phyloP scores from a whole-genome alignment of 441 rosid species.

The Macaranga tanarius region DNA sequence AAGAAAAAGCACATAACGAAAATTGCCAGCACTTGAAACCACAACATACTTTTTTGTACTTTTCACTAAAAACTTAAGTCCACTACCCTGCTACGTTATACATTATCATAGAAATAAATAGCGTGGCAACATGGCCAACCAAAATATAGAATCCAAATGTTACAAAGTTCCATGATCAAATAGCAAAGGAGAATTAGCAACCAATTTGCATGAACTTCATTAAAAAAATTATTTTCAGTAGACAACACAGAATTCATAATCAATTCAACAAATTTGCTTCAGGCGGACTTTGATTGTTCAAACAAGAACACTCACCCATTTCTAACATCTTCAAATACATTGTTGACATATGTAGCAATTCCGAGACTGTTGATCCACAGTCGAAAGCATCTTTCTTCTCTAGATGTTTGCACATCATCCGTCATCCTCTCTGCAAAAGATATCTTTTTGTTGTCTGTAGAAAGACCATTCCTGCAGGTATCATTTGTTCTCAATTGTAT shows the following conservation, averaged over 20 bases:
- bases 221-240: not conserved
- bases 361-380: conserved; percentile 37
- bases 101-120: not conserved
- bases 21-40: no score
- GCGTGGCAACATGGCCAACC: not conserved
- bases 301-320: conserved; percentile 26
- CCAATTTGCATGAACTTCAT: not conserved
- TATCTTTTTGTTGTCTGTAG: conserved; percentile 27
- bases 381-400: conserved; percentile 33
- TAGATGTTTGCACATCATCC: conserved; percentile 32
- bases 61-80: not conserved
- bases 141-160: not conserved
- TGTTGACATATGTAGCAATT: conserved; percentile 29
- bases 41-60: no score
- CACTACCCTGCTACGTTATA: not conserved
- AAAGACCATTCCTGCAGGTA: conserved; percentile 32
- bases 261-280: conserved; percentile 1
- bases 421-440: conserved; percentile 36
- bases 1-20: no score
- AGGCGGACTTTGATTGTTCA: not conserved
- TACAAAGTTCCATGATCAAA: not conserved
- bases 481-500: conserved; percentile 13
- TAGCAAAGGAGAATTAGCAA: not conserved
- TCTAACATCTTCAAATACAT: conserved; percentile 32
- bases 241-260: not conserved